Evolutionary conservation across 2,329 filamentous ascomycete genomes (phyloP).

Genomic region (Myriosclerotinia curreyana): DNA sequence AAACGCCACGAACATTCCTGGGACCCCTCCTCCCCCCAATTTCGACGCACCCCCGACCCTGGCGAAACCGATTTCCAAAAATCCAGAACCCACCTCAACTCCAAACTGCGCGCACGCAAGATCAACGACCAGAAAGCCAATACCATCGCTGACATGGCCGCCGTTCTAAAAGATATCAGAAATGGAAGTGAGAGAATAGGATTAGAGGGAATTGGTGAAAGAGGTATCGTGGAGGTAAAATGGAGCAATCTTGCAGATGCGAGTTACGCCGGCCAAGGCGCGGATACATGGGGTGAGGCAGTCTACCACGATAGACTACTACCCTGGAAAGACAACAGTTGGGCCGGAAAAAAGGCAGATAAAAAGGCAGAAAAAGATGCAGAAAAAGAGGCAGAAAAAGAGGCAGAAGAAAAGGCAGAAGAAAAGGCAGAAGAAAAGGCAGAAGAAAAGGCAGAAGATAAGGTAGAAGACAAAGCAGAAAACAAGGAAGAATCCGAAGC

Average conservation of each 20-base stretch:
- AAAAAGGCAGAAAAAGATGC: too few species aligned
- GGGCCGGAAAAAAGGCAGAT: background rate
- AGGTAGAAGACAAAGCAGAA: background rate
- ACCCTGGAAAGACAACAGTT: background rate
- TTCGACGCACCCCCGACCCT: background rate
- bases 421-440: constrained; percentile 6
- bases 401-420: background rate
- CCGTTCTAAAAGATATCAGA: constrained; percentile 30
- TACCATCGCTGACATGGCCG: constrained; percentile 61
- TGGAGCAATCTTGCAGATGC: constrained; percentile 42
- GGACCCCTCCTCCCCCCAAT: constrained; percentile 38
- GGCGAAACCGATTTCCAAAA: constrained; percentile 1
- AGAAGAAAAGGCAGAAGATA: too few species aligned
- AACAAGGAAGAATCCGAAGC: constrained; percentile 14
- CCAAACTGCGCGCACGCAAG: constrained; percentile 48
- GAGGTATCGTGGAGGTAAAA: constrained; percentile 32
- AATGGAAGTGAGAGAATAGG: constrained; percentile 21
- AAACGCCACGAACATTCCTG: constrained; percentile 61
- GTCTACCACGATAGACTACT: constrained; percentile 33
- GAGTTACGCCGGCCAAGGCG: constrained; percentile 38
- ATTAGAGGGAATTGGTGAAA: constrained; percentile 13
- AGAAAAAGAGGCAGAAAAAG: too few species aligned
- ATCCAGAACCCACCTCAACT: constrained; percentile 15
- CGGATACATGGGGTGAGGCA: constrained; percentile 36
- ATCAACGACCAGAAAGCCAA: constrained; percentile 62